Base-by-base conservation (phyloP, 768 basidiomycete species). In the Panaeolus papilionaceus region DNA sequence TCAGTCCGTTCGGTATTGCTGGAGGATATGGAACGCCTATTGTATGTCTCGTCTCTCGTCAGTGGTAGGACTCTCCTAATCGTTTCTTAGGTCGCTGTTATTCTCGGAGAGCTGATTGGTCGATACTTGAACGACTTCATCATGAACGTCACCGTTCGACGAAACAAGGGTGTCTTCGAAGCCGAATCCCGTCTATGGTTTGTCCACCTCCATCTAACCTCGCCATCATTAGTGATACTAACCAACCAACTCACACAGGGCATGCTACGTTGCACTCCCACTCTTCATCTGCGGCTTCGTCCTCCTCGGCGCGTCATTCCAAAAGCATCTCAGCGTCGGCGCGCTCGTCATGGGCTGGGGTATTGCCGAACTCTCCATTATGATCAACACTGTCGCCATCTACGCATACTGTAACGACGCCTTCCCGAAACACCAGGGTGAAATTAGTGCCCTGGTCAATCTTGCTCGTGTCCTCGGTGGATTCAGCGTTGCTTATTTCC, bases 261-360 rank as follows among this genome's bases (percentile, higher is more conserved):
- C 87, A 1, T 86, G 84, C 70, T 91, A 91, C 71, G 73, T 88
- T 49, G 89, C 85, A 0, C 73, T 89, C 11, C 83, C 84, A 1
- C 75, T 91, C n/a, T 90, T 87, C 73, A 79, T 92, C 62, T 84
- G 81, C 54, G 89, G 90, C 3, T 89, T 90, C 71, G 78, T 90
- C 44, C 74, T 85, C 0, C 79, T 92, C 4, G 90, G 89, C 5
- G 84, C 83, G 0, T 76, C 84, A 4, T 75, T 90, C 62, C 81
- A 89, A 72, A 83, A 85, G 18, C 85, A 86, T 67, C 76, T 88
- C 0, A 80, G 79, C 38, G 75, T 84, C n/a, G 86, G 80, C 3
- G 87, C 84, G 1, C 72, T 91, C 33, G 80, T 91, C 64, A 85
- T 90, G 77, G 90, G 90, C 16, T 92, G 90, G 90, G 88, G 86